Evolutionary conservation across 495 filamentous ascomycete genomes (phyloP).

Genomic region (Xanthoparmelia taractica): DNA sequence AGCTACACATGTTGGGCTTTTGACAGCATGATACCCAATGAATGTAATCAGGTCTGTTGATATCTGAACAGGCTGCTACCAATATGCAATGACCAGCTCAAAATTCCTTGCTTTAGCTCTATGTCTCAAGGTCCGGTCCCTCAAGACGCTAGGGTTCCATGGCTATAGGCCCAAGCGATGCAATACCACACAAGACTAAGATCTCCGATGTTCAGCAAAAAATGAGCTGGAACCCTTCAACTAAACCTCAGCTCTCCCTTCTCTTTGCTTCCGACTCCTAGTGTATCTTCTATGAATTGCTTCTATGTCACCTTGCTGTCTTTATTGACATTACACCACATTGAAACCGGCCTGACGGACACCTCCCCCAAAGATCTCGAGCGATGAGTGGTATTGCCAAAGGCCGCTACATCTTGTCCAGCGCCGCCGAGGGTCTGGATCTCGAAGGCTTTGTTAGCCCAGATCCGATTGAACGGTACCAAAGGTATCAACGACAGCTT

Average conservation of each 20-base stretch:
- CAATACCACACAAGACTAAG: neutral
- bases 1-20: no score
- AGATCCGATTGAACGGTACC: constrained; percentile 16
- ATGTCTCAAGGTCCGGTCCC: neutral
- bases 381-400: constrained; percentile 20
- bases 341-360: constrained; percentile 20
- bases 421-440: constrained; percentile 16
- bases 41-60: no score
- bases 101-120: neutral
- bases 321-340: constrained; percentile 20
- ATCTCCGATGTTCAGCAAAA: neutral
- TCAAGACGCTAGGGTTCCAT: neutral
- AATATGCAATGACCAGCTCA: neutral
- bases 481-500: constrained; percentile 24
- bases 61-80: neutral
- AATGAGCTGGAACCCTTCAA: neutral
- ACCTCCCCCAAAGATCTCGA: constrained; percentile 12
- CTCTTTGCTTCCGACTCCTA: constrained; percentile 13
- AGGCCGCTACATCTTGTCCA: constrained; percentile 20
- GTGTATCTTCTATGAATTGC: constrained; percentile 28
- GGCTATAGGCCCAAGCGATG: neutral
- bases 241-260: constrained; percentile 14
- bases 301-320: constrained; percentile 22
- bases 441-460: constrained; percentile 19
- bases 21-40: no score